A percentile compares a stretch with the other conserved stretches of the same genome.
These are phyloP conservation scores for Heterobasidion irregulare DNA, from an alignment of 1,284 basidiomycete genomes.

Conservation along the genomic window DNA sequence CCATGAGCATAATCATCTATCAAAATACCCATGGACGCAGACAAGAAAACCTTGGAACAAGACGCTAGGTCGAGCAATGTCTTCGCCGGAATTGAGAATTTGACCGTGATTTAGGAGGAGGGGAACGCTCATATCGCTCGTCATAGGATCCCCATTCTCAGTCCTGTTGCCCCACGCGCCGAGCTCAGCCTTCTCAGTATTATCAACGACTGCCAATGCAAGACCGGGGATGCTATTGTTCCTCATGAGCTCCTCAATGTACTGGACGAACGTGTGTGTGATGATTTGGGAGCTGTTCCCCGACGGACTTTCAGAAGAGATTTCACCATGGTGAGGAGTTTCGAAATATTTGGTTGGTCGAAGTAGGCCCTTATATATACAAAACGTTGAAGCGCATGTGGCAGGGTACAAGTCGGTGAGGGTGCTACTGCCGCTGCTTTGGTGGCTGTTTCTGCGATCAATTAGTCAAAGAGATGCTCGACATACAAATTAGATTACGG, in stretches of 20 bases:
- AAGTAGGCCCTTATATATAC: too few species aligned
- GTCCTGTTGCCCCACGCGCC: constrained; percentile 18
- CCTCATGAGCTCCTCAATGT: neutral
- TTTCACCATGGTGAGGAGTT: too few species aligned
- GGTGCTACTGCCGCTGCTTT: too few species aligned
- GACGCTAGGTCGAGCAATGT: constrained; percentile 29
- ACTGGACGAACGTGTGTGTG: neutral
- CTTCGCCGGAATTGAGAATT: constrained; percentile 12
- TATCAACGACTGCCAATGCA: constrained; percentile 2
- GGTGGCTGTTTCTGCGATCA: too few species aligned
- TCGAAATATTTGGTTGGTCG: too few species aligned
- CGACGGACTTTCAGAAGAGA: too few species aligned
- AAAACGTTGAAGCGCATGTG: too few species aligned
- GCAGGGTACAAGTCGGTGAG: too few species aligned
- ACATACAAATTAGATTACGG: too few species aligned
- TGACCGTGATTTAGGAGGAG: neutral
- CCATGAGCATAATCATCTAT: constrained; percentile 28
- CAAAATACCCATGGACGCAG: constrained; percentile 28
- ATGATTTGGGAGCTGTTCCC: neutral
- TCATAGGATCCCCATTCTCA: constrained; percentile 16
- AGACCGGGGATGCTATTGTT: neutral
- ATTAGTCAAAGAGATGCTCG: too few species aligned
- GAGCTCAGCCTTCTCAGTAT: constrained; percentile 9
- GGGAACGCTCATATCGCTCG: constrained; percentile 14
- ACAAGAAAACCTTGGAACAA: constrained; percentile 32